Conservation (phyloP, 768 basidiomycete genomes). For the Pulveroboletus sp. region DNA sequence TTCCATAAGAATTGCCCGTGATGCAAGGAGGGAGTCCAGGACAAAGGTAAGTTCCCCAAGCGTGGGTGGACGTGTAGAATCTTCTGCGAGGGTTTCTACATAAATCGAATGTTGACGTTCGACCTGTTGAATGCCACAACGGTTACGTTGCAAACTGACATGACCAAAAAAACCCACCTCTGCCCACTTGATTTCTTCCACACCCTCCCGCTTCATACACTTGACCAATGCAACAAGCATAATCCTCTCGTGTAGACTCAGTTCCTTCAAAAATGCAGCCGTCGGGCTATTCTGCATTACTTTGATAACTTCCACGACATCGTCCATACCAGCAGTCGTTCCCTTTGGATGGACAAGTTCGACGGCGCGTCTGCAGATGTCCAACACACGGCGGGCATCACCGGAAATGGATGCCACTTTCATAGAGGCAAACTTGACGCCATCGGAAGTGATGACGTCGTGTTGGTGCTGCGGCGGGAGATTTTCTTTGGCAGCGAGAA, state of each 20-base stretch:
- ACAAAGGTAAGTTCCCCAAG: constrained; percentile 63
- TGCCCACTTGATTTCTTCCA: constrained; percentile 85
- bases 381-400: constrained; percentile 89
- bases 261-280: constrained; percentile 75
- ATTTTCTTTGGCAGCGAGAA: constrained; percentile 57
- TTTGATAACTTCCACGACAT: constrained; percentile 77
- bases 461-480: constrained; percentile 43
- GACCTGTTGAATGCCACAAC: constrained; percentile 42
- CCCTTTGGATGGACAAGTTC: constrained; percentile 62
- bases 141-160: not conserved
- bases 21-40: constrained; percentile 72
- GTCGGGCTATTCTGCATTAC: constrained; percentile 91
- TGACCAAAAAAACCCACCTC: constrained; percentile 48
- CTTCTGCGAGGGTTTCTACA: constrained; percentile 56
- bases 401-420: constrained; percentile 81
- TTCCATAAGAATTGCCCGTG: constrained; percentile 75
- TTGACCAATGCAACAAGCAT: constrained; percentile 83
- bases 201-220: constrained; percentile 78
- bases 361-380: constrained; percentile 90
- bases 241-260: constrained; percentile 84
- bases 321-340: constrained; percentile 58
- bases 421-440: constrained; percentile 82
- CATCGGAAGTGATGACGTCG: constrained; percentile 62
- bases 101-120: constrained; percentile 75
- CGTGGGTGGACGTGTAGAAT: constrained; percentile 56